A percentile compares a stretch with the other conserved stretches of the same genome.
phyloP scores from a whole-genome alignment of 169 alveolate genomes.

The Plasmodium knowlesi region DNA sequence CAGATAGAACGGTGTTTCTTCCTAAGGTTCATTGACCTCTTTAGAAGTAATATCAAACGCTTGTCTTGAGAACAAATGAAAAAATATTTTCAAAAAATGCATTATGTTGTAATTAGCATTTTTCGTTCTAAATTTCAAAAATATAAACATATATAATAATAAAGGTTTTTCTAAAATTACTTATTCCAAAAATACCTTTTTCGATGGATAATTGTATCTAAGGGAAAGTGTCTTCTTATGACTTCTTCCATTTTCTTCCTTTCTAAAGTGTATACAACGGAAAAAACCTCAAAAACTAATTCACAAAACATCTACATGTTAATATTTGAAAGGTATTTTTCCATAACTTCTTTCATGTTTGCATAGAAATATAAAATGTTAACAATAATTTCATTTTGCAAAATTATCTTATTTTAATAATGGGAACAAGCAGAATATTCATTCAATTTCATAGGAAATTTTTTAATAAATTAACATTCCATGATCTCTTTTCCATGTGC shows the following conservation, averaged over 20 bases:
- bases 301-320: not conserved
- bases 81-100: not conserved
- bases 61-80: not conserved
- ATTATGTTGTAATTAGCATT: not conserved
- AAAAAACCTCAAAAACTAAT: not conserved
- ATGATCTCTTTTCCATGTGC: not conserved
- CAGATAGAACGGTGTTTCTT: not conserved
- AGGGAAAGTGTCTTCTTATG: not conserved
- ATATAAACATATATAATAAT: not conserved
- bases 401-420: not conserved
- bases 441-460: not conserved
- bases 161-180: not conserved
- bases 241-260: slow-evolving; percentile 1
- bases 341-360: not conserved
- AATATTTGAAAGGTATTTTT: not conserved
- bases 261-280: not conserved
- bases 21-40: not conserved
- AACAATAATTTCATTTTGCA: not conserved
- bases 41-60: not conserved
- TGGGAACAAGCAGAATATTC: not conserved
- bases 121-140: not conserved
- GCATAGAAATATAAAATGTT: not conserved
- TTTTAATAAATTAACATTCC: not conserved
- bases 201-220: not conserved
- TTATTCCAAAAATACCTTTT: not conserved